phyloP scores from a whole-genome alignment of 345 rosid genomes.

The Salix arbutifolia region DNA sequence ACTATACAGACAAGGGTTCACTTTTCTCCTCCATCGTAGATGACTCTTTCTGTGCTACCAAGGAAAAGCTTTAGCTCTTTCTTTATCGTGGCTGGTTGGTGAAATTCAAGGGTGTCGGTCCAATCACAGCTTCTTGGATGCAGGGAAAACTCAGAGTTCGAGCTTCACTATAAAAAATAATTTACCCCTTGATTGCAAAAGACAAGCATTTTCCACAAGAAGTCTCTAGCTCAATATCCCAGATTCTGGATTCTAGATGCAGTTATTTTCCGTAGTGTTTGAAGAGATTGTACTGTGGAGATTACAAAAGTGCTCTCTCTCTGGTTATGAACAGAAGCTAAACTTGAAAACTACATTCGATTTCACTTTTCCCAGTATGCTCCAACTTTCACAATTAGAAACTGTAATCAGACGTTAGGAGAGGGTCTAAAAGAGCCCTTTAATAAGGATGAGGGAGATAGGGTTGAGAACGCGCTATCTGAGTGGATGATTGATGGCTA shows the following conservation, averaged over 20 bases:
- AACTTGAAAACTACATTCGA: not conserved
- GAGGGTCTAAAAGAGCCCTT: too few species aligned
- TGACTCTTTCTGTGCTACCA: constrained; percentile 1
- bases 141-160: too few species aligned
- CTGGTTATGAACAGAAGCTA: not conserved
- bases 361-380: not conserved
- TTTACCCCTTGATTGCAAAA: not conserved
- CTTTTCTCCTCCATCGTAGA: constrained; percentile 6
- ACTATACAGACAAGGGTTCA: too few species aligned
- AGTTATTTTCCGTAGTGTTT: too few species aligned
- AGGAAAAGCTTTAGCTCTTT: not conserved
- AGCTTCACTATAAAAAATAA: too few species aligned
- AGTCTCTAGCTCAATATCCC: not conserved
- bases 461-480: too few species aligned
- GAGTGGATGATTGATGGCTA: too few species aligned
- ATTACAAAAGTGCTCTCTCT: not conserved
- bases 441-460: too few species aligned
- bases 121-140: not conserved
- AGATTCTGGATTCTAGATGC: not conserved
- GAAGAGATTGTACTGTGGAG: not conserved
- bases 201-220: not conserved
- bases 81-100: not conserved
- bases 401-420: constrained; percentile 18
- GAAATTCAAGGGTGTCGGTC: not conserved
- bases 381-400: constrained; percentile 1